Conservation (phyloP, 192 early-diverging fungal genomes). For the Gaertneriomyces semiglobifer region DNA sequence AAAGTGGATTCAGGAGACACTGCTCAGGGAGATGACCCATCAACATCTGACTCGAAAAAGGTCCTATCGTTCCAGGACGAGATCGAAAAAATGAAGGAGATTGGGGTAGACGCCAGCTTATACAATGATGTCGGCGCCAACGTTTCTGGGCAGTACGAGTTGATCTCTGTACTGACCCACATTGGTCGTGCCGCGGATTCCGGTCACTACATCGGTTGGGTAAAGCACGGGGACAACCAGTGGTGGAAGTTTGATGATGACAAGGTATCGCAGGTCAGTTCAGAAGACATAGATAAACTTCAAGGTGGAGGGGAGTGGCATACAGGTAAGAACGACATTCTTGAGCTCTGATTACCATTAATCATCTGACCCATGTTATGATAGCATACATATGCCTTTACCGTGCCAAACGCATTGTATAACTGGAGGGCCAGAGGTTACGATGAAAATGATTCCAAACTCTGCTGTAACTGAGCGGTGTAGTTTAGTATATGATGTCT, state of each 20-base stretch:
- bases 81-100: slow-evolving; percentile 42
- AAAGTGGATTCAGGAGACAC: slow-evolving; percentile 19
- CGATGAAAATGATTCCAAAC: no score
- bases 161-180: slow-evolving; percentile 92
- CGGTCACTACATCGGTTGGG: slow-evolving; percentile 94
- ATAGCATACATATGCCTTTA: slow-evolving; percentile 86
- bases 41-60: not conserved
- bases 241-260: slow-evolving; percentile 94
- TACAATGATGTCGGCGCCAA: slow-evolving; percentile 79
- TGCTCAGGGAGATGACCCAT: slow-evolving; percentile 15
- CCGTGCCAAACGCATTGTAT: slow-evolving; percentile 65
- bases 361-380: not conserved
- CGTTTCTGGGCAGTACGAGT: slow-evolving; percentile 85
- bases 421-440: not conserved
- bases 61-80: not conserved
- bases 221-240: slow-evolving; percentile 58
- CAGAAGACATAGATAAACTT: slow-evolving; percentile 86
- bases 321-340: slow-evolving; percentile 29
- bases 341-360: not conserved
- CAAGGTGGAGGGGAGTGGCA: slow-evolving; percentile 82
- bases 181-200: slow-evolving; percentile 90
- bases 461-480: no score
- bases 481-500: no score
- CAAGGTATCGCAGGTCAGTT: slow-evolving; percentile 75
- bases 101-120: slow-evolving; percentile 66